Percentiles rank a stretch among this genome's conserved stretches.
phyloP scores from a whole-genome alignment of 495 filamentous ascomycete genomes.

The Penicillium salamii region DNA sequence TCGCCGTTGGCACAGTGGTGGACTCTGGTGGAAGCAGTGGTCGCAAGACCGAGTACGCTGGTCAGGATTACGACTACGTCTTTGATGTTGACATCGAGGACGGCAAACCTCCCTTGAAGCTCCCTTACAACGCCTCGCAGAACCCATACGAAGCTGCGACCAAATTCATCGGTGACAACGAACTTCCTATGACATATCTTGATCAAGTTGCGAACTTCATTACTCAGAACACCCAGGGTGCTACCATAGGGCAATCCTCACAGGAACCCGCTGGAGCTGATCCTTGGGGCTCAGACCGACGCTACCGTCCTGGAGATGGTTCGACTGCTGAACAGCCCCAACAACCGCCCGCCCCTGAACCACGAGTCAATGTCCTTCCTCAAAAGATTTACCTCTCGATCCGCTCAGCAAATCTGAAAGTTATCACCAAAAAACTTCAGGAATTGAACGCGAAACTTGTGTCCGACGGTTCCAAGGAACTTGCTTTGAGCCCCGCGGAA shows the following conservation, averaged over 20 bases:
- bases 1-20: conserved; percentile 88
- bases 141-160: conserved; percentile 91
- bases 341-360: conserved; percentile 31
- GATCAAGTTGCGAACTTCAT: conserved; percentile 97
- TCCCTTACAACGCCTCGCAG: conserved; percentile 88
- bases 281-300: conserved; percentile 72
- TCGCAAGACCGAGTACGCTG: conserved; percentile 67
- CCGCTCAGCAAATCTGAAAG: conserved; percentile 55
- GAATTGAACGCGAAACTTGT: conserved; percentile 69
- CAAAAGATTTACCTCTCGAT: conserved; percentile 83
- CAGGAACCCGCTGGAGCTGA: conserved; percentile 54
- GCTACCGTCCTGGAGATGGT: conserved; percentile 72
- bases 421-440: conserved; percentile 69
- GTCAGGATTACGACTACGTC: conserved; percentile 94
- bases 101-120: conserved; percentile 87
- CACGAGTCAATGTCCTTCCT: conserved; percentile 65
- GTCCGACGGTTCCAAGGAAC: conserved; percentile 64
- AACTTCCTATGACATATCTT: conserved; percentile 83
- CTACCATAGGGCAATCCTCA: conserved; percentile 62
- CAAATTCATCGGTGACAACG: conserved; percentile 88
- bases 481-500: conserved; percentile 70
- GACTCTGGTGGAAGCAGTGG: conserved; percentile 82
- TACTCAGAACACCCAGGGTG: conserved; percentile 80
- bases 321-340: conserved; percentile 28
- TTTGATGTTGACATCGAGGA: conserved; percentile 98